These are phyloP conservation scores for Logfia minima DNA, from an alignment of 129 eudicot genomes.

Conservation along the genomic window DNA sequence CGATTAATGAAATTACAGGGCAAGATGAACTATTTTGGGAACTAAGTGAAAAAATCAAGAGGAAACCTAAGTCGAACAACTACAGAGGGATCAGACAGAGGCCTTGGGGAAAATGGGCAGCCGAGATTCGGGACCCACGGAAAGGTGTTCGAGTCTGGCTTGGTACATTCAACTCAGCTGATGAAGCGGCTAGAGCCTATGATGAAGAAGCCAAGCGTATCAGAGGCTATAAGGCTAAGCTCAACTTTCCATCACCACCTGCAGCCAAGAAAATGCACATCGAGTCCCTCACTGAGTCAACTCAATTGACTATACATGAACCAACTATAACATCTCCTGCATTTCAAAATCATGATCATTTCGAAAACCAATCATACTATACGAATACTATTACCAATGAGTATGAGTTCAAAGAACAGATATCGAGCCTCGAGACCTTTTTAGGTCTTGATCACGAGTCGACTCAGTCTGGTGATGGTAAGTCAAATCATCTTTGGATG, in stretches of 20 bases:
- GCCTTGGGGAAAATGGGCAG: slow-evolving; percentile 99
- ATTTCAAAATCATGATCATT: slow-evolving; percentile 19
- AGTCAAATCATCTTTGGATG: slow-evolving; percentile 52
- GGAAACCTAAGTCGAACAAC: slow-evolving; percentile 48
- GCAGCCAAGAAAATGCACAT: slow-evolving; percentile 41
- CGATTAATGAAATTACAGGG: background rate
- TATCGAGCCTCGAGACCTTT: slow-evolving; percentile 59
- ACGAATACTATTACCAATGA: slow-evolving; percentile 21
- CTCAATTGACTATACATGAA: slow-evolving; percentile 24
- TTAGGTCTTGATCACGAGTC: slow-evolving; percentile 52
- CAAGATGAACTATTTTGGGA: background rate
- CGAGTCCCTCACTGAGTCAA: slow-evolving; percentile 23
- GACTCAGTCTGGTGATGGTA: slow-evolving; percentile 37
- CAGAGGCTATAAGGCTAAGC: slow-evolving; percentile 86
- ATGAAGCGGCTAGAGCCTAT: slow-evolving; percentile 80
- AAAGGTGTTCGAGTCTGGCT: slow-evolving; percentile 90
- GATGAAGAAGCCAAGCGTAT: slow-evolving; percentile 79
- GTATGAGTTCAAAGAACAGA: slow-evolving; percentile 52
- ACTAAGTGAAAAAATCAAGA: slow-evolving; percentile 5
- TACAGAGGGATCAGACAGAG: slow-evolving; percentile 88
- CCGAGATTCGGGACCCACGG: slow-evolving; percentile 86
- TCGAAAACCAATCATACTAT: slow-evolving; percentile 23
- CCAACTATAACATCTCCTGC: slow-evolving; percentile 4
- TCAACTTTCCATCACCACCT: slow-evolving; percentile 65
- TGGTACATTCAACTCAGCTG: slow-evolving; percentile 76